Conservation (phyloP, 2,329 filamentous ascomycete genomes). For the Didymella pomorum region DNA sequence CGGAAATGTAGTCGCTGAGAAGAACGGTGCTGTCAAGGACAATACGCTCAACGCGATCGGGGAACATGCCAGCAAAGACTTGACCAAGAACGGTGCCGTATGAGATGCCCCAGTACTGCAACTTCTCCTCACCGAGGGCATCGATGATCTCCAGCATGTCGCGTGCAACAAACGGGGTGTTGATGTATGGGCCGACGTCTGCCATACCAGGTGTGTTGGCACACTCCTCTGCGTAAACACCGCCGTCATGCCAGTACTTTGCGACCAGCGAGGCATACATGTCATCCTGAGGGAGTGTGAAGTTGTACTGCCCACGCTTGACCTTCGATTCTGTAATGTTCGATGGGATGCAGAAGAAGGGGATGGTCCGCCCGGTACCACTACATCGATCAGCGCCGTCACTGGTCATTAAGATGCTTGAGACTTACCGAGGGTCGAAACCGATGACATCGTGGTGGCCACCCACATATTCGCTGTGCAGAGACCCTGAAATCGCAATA, state of each 20-base stretch:
- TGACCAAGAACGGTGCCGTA: slow-evolving; percentile 57
- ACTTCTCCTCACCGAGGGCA: slow-evolving; percentile 26
- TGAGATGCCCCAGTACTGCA: slow-evolving; percentile 50
- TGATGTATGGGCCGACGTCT: slow-evolving; percentile 25
- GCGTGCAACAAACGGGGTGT: slow-evolving; percentile 26
- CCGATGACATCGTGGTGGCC: slow-evolving; percentile 24
- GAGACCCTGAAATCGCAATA: slow-evolving; percentile 10
- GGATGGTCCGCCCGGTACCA: slow-evolving; percentile 27
- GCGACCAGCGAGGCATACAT: slow-evolving; percentile 15
- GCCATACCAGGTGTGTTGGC: slow-evolving; percentile 21
- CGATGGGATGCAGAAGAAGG: slow-evolving; percentile 18
- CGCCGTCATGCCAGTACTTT: slow-evolving; percentile 23
- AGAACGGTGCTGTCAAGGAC: slow-evolving; percentile 46
- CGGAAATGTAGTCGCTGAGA: slow-evolving; percentile 23
- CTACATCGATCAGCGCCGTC: slow-evolving; percentile 9
- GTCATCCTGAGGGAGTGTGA: slow-evolving; percentile 18
- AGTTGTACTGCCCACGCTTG: slow-evolving; percentile 23
- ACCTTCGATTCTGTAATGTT: slow-evolving; percentile 12
- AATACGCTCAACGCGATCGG: slow-evolving; percentile 40
- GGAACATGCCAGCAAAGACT: slow-evolving; percentile 56
- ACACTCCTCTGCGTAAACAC: slow-evolving; percentile 20
- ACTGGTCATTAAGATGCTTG: not conserved
- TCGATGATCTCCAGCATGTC: slow-evolving; percentile 32
- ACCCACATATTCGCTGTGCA: slow-evolving; percentile 13
- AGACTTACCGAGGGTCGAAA: slow-evolving; percentile 22